Base-by-base conservation (phyloP, 192 early-diverging fungal genomes). In the Lobosporangium transversale region DNA sequence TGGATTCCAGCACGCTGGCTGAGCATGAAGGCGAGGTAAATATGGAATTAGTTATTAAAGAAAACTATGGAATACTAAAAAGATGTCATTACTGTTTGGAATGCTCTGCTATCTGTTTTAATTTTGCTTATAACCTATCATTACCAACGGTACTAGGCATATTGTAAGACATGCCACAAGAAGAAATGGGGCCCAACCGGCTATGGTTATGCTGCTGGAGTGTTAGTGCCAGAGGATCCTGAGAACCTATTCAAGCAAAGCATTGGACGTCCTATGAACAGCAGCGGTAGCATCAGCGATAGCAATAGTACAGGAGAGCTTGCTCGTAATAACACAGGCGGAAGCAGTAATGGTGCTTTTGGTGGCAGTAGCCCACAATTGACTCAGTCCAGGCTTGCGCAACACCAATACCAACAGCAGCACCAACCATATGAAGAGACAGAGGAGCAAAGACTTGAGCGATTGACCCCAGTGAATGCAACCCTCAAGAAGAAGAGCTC, bases 141-240 rank as follows among this genome's bases (percentile, higher is more conserved):
- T n/a, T n/a, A n/a, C n/a, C n/a, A n/a, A n/a, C n/a, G n/a, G n/a
- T 52, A 31, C 35, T 57, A 88, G 87, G 85, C 85, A 14, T 88
- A 82, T 68, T 88, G 87, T 50, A 88, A 81, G 60, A 68, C 63
- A 2, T 88, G 87, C 55, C 81, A 88, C 58, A 78, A 66, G 51
- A 84, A 85, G 58, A 80, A 76, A 58, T 88, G 79, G 70, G 87
- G 85, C 37, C 85, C 87, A 5, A 88, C 86, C 31, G 87, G 87
- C 71, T 84, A 76, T 11, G 73, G 73, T 9, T 76, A 76, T 26
- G 73, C 36, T 4, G 58, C 44, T 45, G 62, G 62, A 0, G 48
- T 76, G 7, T 60, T 76, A 18, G 65, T 76, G 3, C 73, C 56
- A 15, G 73, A 76, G 24, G 64, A 61, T 42, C 73, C 73, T 5